These are phyloP conservation scores for Exophiala xenobiotica DNA, from an alignment of 2,329 filamentous ascomycete species.

Conservation along the genomic window DNA sequence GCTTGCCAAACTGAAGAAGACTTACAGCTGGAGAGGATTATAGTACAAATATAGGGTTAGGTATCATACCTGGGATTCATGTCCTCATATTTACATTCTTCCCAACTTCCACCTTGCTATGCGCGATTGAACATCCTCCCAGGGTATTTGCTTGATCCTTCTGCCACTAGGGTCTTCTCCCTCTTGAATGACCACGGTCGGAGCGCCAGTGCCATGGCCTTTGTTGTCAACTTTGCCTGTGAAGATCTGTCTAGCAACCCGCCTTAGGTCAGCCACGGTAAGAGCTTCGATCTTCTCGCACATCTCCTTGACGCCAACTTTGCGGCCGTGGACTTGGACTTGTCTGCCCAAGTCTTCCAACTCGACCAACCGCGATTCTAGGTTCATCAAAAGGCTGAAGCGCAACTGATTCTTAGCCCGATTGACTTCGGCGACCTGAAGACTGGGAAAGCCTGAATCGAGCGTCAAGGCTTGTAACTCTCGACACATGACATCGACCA, in stretches of 20 bases:
- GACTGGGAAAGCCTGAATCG: conserved; percentile 69
- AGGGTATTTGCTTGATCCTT: conserved; percentile 64
- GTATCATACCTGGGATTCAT: conserved; percentile 13
- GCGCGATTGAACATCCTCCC: conserved; percentile 86
- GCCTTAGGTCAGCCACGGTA: conserved; percentile 74
- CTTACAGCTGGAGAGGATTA: not conserved
- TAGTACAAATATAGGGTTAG: conserved; percentile 10
- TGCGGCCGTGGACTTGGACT: conserved; percentile 92
- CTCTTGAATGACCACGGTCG: conserved; percentile 93
- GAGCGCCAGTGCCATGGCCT: conserved; percentile 78
- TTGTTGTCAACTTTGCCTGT: conserved; percentile 72
- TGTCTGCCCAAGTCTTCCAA: conserved; percentile 92
- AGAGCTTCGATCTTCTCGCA: conserved; percentile 79
- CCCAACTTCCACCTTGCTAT: conserved; percentile 84
- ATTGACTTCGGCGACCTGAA: conserved; percentile 75
- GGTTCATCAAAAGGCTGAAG: conserved; percentile 89
- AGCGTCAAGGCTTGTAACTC: conserved; percentile 77
- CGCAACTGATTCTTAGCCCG: conserved; percentile 96
- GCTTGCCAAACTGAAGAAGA: not conserved
- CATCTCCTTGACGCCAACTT: conserved; percentile 92
- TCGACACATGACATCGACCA: conserved; percentile 94
- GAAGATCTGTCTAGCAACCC: conserved; percentile 77
- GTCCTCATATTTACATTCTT: conserved; percentile 55
- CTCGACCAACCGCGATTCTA: conserved; percentile 96
- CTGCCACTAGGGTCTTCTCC: conserved; percentile 71